Conservation (phyloP, 306 rosid genomes). For the Sechiopsis laciniata region DNA sequence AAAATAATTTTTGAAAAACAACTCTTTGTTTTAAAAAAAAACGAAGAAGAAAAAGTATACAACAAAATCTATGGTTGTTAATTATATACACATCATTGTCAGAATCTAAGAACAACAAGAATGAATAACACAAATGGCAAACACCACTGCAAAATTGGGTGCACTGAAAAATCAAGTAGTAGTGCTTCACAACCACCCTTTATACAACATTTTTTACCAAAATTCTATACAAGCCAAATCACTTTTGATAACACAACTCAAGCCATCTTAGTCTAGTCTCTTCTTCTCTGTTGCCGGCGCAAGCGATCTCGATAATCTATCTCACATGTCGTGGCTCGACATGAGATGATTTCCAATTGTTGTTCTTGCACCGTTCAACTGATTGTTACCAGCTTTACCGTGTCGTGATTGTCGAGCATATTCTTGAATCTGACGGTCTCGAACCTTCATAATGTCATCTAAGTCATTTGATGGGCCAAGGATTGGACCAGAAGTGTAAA, state of each 20-base stretch:
- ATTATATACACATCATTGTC: background rate
- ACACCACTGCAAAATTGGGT: conserved; percentile 16
- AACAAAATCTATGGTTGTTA: conserved; percentile 2
- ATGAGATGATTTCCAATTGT: background rate
- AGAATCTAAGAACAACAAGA: background rate
- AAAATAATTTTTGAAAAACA: too few species aligned
- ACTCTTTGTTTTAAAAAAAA: background rate
- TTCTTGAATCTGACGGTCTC: conserved; percentile 66
- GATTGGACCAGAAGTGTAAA: conserved; percentile 71
- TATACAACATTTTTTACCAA: background rate
- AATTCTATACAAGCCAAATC: conserved; percentile 13
- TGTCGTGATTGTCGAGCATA: conserved; percentile 56
- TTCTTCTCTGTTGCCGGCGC: background rate
- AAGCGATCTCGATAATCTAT: background rate
- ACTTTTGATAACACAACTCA: background rate
- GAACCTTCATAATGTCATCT: conserved; percentile 74
- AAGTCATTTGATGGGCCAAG: conserved; percentile 58
- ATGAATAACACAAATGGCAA: background rate
- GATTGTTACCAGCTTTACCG: conserved; percentile 8
- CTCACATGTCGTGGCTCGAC: background rate
- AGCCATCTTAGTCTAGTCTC: background rate
- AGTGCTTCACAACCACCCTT: conserved; percentile 22
- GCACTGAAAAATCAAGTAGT: background rate
- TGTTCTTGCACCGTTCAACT: conserved; percentile 3
- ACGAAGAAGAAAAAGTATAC: background rate